Conservation (phyloP, 2,329 filamentous ascomycete genomes). For the Calonectria henricotiae region DNA sequence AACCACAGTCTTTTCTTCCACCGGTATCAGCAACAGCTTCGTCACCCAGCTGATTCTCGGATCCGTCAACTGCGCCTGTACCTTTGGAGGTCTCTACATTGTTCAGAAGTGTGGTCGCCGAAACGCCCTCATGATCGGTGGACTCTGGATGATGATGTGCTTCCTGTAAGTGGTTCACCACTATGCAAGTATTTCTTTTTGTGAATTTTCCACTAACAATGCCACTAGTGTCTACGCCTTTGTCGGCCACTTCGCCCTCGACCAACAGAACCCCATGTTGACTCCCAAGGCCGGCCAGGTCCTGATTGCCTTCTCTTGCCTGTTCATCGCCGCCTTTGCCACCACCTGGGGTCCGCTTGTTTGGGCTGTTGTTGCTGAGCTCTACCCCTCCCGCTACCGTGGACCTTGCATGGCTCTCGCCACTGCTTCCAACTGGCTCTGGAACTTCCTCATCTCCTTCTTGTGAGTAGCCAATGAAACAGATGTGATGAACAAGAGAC, state of each 20-base stretch:
- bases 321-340: constrained; percentile 79
- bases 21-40: constrained; percentile 77
- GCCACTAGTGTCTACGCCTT: constrained; percentile 63
- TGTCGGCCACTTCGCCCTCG: constrained; percentile 65
- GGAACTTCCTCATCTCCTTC: constrained; percentile 75
- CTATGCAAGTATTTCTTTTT: not conserved
- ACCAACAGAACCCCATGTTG: constrained; percentile 61
- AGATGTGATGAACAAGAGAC: fast-evolving
- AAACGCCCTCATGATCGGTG: constrained; percentile 75
- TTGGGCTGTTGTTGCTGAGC: constrained; percentile 77
- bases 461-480: constrained; percentile 56
- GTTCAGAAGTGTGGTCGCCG: constrained; percentile 78
- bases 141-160: constrained; percentile 73
- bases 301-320: constrained; percentile 79
- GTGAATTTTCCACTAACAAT: not conserved
- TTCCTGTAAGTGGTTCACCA: constrained; percentile 59
- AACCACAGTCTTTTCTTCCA: constrained; percentile 77
- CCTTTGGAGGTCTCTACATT: constrained; percentile 76
- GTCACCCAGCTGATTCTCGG: constrained; percentile 79
- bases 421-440: constrained; percentile 75
- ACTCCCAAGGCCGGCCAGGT: constrained; percentile 69
- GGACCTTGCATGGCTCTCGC: constrained; percentile 71
- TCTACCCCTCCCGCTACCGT: constrained; percentile 74
- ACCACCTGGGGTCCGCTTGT: constrained; percentile 80
- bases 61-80: constrained; percentile 78